Percentiles rank a stretch among this genome's conserved stretches.
phyloP scores from a whole-genome alignment of 2,329 filamentous ascomycete genomes.

The Beauveria sp. region DNA sequence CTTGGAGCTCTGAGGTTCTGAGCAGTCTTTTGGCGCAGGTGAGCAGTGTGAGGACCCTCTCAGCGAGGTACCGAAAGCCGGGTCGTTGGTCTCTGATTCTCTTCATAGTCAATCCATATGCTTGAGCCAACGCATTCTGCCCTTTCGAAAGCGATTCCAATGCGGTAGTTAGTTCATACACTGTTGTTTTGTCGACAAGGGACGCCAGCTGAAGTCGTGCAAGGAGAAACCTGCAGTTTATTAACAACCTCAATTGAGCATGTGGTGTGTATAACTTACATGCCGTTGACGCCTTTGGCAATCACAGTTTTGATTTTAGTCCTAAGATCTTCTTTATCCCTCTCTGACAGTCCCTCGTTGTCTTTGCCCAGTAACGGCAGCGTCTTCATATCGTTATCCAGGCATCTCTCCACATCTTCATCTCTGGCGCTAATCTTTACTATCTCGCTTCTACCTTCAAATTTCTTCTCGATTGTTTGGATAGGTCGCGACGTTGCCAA shows the following conservation, averaged over 20 bases:
- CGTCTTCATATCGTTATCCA: background rate
- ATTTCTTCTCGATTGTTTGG: background rate
- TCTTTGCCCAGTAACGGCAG: background rate
- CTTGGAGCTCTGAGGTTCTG: slow-evolving; percentile 25
- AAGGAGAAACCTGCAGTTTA: no score
- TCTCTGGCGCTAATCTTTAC: background rate
- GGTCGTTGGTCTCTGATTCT: slow-evolving; percentile 29
- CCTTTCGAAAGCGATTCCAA: slow-evolving; percentile 1
- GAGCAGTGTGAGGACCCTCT: slow-evolving; percentile 34
- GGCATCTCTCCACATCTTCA: background rate
- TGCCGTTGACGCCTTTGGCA: no score
- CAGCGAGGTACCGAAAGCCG: slow-evolving; percentile 20
- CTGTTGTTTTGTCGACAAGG: slow-evolving; percentile 17
- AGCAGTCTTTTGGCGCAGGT: slow-evolving; percentile 26
- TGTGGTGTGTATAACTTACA: no score
- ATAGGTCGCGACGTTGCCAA: slow-evolving; percentile 13
- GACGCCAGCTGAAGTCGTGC: slow-evolving; percentile 1
- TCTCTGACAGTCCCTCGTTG: background rate
- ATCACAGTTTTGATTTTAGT: background rate
- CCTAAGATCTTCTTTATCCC: background rate
- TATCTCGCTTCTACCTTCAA: background rate
- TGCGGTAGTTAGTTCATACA: slow-evolving; percentile 17
- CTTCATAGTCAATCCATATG: slow-evolving; percentile 33
- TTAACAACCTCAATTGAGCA: background rate
- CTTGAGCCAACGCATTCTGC: slow-evolving; percentile 22